Base-by-base conservation (phyloP, 805 yeast species). In the Kuraishia capsulata region DNA sequence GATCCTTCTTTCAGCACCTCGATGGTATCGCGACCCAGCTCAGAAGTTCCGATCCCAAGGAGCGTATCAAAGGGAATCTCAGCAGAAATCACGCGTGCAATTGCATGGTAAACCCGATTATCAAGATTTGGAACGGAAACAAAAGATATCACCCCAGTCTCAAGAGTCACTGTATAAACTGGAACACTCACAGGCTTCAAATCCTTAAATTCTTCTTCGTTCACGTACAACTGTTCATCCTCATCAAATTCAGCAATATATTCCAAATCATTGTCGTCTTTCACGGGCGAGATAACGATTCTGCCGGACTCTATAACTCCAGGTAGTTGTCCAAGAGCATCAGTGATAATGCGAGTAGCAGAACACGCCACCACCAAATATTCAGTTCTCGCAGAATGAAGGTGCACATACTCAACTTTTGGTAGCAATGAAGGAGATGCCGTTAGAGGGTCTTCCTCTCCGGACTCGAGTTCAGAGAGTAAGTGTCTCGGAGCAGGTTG, bases 191-290 rank as follows among this genome's bases (percentile, higher is more conserved):
- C 38, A 20, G 51, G 38, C 47, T 47, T 51, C 3, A 36, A 16
- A n/a, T 30, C 57, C 39, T 42, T 51, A 49, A 43, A 50, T 49
- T 36, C 62, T 29, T 44, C 35, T n/a, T 39, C 43, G 6, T 28
- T 20, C 11, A 54, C 30, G 50, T 72, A 72, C 35, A 73, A 56
- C 46, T 71, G 78, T 42, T 69, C 73, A 38, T 67, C 71, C 38
- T 71, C 76, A 43, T 71, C 73, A 41, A 54, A 69, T 10, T 46
- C 50, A 4, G 32, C 42, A 2, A 48, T 58, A 6, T 45, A 44
- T 2, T 46, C 52, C 1, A 37, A 42, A 2, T 43, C 37, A 18
- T 3, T 40, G 34, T n/a, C 24, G 33, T 18, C 17, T 5, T 11
- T 25, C 36, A 44, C 41, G 11, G 35, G n/a, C 21, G 46, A 37